Conservation (phyloP, 2,329 filamentous ascomycete species). For the Calonectria pseudoturangicola region DNA sequence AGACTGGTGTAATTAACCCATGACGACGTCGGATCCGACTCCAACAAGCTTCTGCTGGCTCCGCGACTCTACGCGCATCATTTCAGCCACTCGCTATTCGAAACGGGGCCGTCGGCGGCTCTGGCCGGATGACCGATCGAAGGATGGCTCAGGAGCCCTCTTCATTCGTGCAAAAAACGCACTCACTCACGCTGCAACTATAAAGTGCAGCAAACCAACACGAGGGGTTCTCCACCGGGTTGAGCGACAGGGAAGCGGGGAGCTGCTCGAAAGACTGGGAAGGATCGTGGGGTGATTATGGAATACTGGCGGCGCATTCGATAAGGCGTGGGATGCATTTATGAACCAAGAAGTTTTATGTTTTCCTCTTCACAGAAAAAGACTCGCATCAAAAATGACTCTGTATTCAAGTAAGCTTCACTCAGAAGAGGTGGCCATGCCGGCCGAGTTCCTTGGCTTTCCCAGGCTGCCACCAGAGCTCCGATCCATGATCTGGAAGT, state of each 20-base stretch:
- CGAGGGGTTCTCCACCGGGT: constrained; percentile 35
- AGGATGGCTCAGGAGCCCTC: constrained; percentile 26
- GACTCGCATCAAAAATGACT: background rate
- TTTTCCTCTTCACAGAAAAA: constrained; percentile 1
- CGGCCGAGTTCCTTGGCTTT: constrained; percentile 42
- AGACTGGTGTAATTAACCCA: constrained; percentile 32
- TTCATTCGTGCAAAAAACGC: constrained; percentile 49
- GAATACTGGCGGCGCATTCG: constrained; percentile 31
- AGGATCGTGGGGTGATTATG: constrained; percentile 48
- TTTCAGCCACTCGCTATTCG: constrained; percentile 35
- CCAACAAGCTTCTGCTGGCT: background rate
- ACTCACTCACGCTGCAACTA: constrained; percentile 30
- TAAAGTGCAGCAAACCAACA: constrained; percentile 28
- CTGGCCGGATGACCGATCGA: constrained; percentile 21
- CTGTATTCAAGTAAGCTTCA: constrained; percentile 4
- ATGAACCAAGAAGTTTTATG: constrained; percentile 26
- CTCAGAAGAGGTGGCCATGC: constrained; percentile 21
- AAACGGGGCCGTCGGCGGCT: constrained; percentile 38
- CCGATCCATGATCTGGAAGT: constrained; percentile 46
- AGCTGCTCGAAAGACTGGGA: constrained; percentile 32
- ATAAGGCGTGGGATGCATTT: constrained; percentile 33
- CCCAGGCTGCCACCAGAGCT: constrained; percentile 45
- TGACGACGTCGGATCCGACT: constrained; percentile 11
- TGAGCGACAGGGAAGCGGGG: constrained; percentile 39
- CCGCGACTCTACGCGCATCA: constrained; percentile 18